Conservation (phyloP, 78 protist species). For the Isochrysis galbana region DNA sequence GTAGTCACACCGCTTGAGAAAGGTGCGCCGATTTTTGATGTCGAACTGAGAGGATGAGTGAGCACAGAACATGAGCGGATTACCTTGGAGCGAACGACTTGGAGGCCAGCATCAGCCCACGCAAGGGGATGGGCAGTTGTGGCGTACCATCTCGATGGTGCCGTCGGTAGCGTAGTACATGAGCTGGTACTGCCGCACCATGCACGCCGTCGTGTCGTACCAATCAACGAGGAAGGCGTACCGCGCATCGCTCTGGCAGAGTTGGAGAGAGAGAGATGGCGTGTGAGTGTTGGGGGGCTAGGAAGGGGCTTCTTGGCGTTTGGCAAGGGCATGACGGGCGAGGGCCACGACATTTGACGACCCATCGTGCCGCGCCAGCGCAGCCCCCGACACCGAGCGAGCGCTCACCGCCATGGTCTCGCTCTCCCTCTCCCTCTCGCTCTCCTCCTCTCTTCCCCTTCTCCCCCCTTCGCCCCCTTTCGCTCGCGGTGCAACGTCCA, state of each 20-base stretch:
- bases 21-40: conserved; percentile 49
- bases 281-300: too few relatives aligned
- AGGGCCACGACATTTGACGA: too few relatives aligned
- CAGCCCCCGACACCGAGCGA: too few relatives aligned
- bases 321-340: too few relatives aligned
- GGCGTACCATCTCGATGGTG: conserved; percentile 67
- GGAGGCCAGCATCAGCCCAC: neutral
- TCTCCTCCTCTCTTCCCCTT: too few relatives aligned
- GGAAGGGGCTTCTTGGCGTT: too few relatives aligned
- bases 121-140: neutral
- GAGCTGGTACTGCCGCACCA: conserved; percentile 58
- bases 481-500: too few relatives aligned
- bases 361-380: too few relatives aligned
- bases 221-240: conserved; percentile 58
- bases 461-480: too few relatives aligned
- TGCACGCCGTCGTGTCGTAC: conserved; percentile 49
- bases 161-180: conserved; percentile 51
- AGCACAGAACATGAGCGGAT: neutral
- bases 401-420: too few relatives aligned
- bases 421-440: too few relatives aligned
- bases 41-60: conserved; percentile 44
- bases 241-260: conserved; percentile 25
- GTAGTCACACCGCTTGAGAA: conserved; percentile 60
- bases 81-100: neutral
- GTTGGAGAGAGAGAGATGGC: too few relatives aligned